A percentile compares a stretch with the other conserved stretches of the same genome.
Conservation (phyloP, 2,329 filamentous ascomycete species). For the Pseudophaeomoniella oleicola region DNA sequence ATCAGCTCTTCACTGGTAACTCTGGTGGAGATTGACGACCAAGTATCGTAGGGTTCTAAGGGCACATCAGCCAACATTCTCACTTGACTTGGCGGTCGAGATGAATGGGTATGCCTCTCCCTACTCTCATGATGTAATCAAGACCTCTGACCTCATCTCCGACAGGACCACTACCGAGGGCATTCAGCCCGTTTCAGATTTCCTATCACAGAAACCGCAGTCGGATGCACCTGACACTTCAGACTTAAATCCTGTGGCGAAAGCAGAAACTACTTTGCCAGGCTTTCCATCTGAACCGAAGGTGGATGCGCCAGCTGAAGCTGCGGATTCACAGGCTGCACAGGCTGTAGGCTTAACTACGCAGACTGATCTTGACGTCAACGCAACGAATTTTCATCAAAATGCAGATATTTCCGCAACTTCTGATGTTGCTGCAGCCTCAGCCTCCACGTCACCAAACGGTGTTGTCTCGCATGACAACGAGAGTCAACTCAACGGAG, state of each 20-base stretch:
- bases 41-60: too few species aligned
- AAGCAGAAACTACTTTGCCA: neutral
- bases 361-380: neutral
- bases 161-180: neutral
- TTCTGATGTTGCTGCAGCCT: neutral
- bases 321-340: neutral
- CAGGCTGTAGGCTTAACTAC: neutral
- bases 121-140: too few species aligned
- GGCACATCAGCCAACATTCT: too few species aligned
- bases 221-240: neutral
- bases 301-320: neutral
- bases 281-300: neutral
- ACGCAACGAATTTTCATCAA: neutral
- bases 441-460: neutral
- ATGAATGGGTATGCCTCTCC: neutral
- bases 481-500: neutral
- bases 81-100: too few species aligned
- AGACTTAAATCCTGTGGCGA: neutral
- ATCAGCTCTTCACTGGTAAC: too few species aligned
- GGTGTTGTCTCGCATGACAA: neutral
- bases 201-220: neutral
- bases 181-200: neutral
- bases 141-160: too few species aligned
- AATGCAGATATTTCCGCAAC: neutral
- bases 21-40: too few species aligned